These are phyloP conservation scores for Hammondia hammondi DNA, from an alignment of 169 alveolate genomes.

Conservation along the genomic window DNA sequence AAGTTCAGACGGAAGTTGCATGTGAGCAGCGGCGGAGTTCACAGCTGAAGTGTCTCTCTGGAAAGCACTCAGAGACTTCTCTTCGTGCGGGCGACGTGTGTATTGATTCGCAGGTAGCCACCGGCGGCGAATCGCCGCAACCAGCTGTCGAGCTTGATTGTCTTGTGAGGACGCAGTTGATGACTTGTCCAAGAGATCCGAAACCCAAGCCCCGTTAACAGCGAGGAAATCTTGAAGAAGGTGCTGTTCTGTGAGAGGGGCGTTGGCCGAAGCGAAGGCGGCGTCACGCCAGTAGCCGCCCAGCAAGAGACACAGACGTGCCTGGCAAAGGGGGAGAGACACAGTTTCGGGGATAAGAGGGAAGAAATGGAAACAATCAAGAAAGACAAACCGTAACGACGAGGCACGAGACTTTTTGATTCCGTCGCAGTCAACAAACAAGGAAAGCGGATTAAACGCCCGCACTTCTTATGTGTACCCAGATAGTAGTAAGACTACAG, in stretches of 20 bases:
- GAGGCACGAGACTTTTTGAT: too few species aligned
- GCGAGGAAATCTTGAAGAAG: slow-evolving; percentile 15
- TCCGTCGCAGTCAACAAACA: too few species aligned
- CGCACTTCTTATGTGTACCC: not conserved
- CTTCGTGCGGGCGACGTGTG: not conserved
- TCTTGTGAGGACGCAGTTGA: not conserved
- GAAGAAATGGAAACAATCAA: not conserved
- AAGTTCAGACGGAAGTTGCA: not conserved
- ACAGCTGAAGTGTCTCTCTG: slow-evolving; percentile 9
- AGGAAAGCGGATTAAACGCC: not conserved
- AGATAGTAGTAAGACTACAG: too few species aligned
- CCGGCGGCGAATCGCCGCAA: slow-evolving; percentile 13
- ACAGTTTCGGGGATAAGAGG: not conserved
- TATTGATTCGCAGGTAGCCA: not conserved
- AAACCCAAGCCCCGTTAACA: not conserved
- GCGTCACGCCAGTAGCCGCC: slow-evolving; percentile 49
- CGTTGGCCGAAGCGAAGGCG: slow-evolving; percentile 1
- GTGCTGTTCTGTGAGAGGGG: slow-evolving; percentile 37
- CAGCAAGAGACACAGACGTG: slow-evolving; percentile 29
- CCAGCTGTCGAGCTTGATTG: not conserved
- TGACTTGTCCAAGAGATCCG: not conserved
- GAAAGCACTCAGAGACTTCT: not conserved
- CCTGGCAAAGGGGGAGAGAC: not conserved
- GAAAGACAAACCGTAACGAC: too few species aligned
- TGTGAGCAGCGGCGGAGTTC: slow-evolving; percentile 1